phyloP scores from a whole-genome alignment of 805 yeast species.

The Starmerella vaccinii region DNA sequence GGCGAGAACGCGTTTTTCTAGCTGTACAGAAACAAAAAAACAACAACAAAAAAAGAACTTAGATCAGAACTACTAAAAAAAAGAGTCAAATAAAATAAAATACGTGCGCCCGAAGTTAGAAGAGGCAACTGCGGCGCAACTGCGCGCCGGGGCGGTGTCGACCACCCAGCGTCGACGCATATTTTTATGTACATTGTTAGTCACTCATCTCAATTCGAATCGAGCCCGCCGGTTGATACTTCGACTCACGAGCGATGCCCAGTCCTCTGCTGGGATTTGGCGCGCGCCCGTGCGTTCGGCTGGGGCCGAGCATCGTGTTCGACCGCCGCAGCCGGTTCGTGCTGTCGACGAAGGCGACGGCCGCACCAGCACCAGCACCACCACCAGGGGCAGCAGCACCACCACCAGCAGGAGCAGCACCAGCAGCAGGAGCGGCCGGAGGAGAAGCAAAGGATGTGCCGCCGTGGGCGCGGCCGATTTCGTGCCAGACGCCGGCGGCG shows the following conservation, averaged over 20 bases:
- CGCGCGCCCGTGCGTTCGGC: slow-evolving; percentile 1
- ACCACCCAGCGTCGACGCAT: neutral
- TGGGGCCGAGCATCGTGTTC: neutral
- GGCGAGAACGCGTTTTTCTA: slow-evolving; percentile 33
- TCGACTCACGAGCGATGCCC: slow-evolving; percentile 4
- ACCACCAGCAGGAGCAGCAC: no score
- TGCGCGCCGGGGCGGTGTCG: no score
- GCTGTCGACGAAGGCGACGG: neutral
- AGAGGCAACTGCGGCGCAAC: no score
- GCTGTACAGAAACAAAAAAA: neutral
- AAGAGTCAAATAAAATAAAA: no score
- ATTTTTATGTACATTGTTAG: neutral
- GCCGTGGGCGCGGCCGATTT: slow-evolving; percentile 20
- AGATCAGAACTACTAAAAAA: no score
- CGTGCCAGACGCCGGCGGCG: slow-evolving; percentile 17
- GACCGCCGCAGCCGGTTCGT: neutral
- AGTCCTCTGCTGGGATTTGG: slow-evolving; percentile 2
- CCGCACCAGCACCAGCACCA: neutral
- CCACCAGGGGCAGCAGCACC: no score
- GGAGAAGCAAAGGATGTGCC: slow-evolving; percentile 17
- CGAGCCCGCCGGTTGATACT: neutral
- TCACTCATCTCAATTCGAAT: neutral
- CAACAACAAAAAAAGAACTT: no score
- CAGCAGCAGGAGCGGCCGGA: no score
- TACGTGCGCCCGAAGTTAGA: no score